phyloP scores from a whole-genome alignment of 495 filamentous ascomycete species.

The Schizothecium vesticola region DNA sequence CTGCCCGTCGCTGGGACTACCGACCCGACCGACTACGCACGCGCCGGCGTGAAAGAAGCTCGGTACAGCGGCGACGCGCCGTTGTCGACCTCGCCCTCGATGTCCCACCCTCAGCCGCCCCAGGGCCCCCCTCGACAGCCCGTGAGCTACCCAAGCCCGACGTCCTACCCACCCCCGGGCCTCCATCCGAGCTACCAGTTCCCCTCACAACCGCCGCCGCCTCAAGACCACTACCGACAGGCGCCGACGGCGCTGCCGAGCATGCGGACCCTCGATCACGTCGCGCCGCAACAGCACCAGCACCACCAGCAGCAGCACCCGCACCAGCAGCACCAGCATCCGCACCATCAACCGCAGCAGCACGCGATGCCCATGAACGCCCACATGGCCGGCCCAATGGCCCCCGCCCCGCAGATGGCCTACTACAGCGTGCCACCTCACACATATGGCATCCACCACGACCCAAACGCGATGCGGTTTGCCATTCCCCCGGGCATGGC shows the following conservation, averaged over 20 bases:
- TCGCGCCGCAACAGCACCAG: slow-evolving; percentile 41
- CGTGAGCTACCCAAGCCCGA: slow-evolving; percentile 50
- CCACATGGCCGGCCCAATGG: slow-evolving; percentile 33
- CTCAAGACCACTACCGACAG: slow-evolving; percentile 28
- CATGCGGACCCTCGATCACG: slow-evolving; percentile 54
- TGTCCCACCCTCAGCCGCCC: slow-evolving; percentile 46
- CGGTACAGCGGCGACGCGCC: slow-evolving; percentile 25
- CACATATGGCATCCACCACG: slow-evolving; percentile 28
- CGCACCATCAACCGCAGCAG: slow-evolving; percentile 28
- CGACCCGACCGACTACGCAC: slow-evolving; percentile 4
- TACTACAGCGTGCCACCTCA: slow-evolving; percentile 46
- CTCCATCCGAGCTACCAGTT: slow-evolving; percentile 53
- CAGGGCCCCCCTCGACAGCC: slow-evolving; percentile 43
- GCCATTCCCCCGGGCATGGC: slow-evolving; percentile 44
- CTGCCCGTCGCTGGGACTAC: slow-evolving; percentile 8
- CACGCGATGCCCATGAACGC: slow-evolving; percentile 29
- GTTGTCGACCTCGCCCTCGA: slow-evolving; percentile 26
- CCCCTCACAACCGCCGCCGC: slow-evolving; percentile 28
- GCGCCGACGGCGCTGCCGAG: slow-evolving; percentile 57
- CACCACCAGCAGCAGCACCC: slow-evolving; percentile 39
- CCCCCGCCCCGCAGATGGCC: slow-evolving; percentile 28
- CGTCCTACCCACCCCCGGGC: slow-evolving; percentile 47
- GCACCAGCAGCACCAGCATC: slow-evolving; percentile 31
- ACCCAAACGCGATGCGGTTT: slow-evolving; percentile 48
- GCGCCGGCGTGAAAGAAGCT: slow-evolving; percentile 16